phyloP scores from a whole-genome alignment of 495 filamentous ascomycete species.

The Hyphodiscus hymeniophilus region DNA sequence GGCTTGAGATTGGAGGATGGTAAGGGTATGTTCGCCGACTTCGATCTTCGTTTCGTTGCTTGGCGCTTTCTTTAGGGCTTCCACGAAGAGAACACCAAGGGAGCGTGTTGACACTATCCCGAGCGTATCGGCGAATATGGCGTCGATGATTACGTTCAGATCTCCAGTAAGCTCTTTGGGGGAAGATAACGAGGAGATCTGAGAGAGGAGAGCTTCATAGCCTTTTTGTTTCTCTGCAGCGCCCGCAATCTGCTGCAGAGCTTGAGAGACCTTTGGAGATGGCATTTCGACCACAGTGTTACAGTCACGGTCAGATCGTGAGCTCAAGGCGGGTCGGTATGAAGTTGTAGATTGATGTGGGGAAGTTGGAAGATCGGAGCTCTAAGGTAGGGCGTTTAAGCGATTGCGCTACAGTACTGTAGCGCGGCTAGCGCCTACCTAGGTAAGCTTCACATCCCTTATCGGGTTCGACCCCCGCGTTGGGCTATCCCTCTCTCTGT shows the following conservation, averaged over 20 bases:
- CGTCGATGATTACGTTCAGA: slow-evolving; percentile 18
- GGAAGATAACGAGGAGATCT: slow-evolving; percentile 3
- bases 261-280: slow-evolving; percentile 15
- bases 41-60: slow-evolving; percentile 21
- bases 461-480: too few species aligned
- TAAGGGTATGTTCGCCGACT: slow-evolving; percentile 23
- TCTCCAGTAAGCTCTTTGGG: slow-evolving; percentile 11
- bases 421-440: too few species aligned
- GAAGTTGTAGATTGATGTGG: slow-evolving; percentile 13
- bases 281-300: slow-evolving; percentile 7
- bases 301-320: neutral
- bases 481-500: too few species aligned
- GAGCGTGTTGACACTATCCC: slow-evolving; percentile 22
- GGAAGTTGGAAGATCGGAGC: slow-evolving; percentile 12
- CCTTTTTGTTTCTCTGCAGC: slow-evolving; percentile 22
- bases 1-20: slow-evolving; percentile 17
- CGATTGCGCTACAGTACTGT: neutral
- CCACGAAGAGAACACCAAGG: slow-evolving; percentile 16
- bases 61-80: slow-evolving; percentile 8
- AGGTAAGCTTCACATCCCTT: too few species aligned
- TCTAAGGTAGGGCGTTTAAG: slow-evolving; percentile 1
- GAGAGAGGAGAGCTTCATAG: slow-evolving; percentile 18
- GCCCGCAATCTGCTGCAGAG: slow-evolving; percentile 15
- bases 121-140: slow-evolving; percentile 21
- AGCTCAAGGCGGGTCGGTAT: neutral